Percentiles rank a stretch among this genome's conserved stretches.
These are phyloP conservation scores for Suhomyces xylopsoci DNA, from an alignment of 805 yeast genomes.

Conservation along the genomic window DNA sequence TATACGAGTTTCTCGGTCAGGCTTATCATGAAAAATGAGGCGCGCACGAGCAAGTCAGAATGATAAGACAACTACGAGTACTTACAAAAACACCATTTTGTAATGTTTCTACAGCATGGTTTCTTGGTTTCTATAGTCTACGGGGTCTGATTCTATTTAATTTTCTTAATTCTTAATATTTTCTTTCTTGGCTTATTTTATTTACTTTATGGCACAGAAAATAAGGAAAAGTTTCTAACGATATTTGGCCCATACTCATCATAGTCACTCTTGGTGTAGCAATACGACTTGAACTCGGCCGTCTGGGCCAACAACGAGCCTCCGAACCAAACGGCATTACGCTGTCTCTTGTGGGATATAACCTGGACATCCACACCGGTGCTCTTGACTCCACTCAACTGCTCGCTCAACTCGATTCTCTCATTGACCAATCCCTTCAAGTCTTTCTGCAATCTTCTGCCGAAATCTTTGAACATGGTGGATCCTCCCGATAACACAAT, in stretches of 20 bases:
- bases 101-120: not conserved
- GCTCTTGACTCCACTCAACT: conserved; percentile 67
- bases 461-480: conserved; percentile 97
- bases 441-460: conserved; percentile 95
- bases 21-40: conserved; percentile 1
- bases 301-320: conserved; percentile 97
- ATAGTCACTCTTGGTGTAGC: conserved; percentile 95
- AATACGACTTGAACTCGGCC: conserved; percentile 90
- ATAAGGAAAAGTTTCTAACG: conserved; percentile 93
- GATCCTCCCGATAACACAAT: conserved; percentile 97
- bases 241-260: conserved; percentile 98
- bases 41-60: conserved; percentile 2
- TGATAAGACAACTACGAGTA: not conserved
- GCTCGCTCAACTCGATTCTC: conserved; percentile 79
- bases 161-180: too few relatives aligned
- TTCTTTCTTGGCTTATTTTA: too few relatives aligned
- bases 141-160: too few relatives aligned
- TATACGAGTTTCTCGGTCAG: not conserved
- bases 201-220: conserved; percentile 75
- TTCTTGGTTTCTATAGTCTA: not conserved
- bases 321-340: conserved; percentile 99
- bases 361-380: conserved; percentile 97
- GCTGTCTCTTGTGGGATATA: conserved; percentile 93
- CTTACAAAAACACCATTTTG: too few relatives aligned
- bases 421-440: conserved; percentile 82